These are phyloP conservation scores for Neonectria ditissima DNA, from an alignment of 2,329 filamentous ascomycete genomes.

Conservation along the genomic window DNA sequence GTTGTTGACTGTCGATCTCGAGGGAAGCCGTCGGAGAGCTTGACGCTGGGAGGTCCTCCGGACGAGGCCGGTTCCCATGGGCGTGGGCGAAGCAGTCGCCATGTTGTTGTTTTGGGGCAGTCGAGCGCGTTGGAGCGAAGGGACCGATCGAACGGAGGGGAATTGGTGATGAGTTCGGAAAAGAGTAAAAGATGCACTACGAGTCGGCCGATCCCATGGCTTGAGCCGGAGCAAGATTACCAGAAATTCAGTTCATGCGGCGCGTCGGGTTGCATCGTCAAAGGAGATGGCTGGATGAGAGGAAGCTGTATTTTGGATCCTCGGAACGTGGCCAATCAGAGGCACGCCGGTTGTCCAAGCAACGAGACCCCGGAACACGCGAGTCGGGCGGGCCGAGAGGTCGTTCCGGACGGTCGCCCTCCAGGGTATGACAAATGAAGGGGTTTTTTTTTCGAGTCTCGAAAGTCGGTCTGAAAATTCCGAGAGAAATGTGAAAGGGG, in stretches of 20 bases:
- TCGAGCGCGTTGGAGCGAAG: slow-evolving; percentile 34
- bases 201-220: slow-evolving; percentile 55
- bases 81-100: slow-evolving; percentile 68
- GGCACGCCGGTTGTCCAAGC: slow-evolving; percentile 46
- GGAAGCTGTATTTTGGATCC: slow-evolving; percentile 46
- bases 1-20: slow-evolving; percentile 59
- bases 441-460: not conserved
- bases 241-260: slow-evolving; percentile 53
- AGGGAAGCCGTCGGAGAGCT: slow-evolving; percentile 62
- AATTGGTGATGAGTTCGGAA: slow-evolving; percentile 34
- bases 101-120: slow-evolving; percentile 50
- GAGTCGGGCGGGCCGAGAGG: slow-evolving; percentile 10
- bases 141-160: slow-evolving; percentile 27
- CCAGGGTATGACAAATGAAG: not conserved
- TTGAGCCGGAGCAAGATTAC: slow-evolving; percentile 47
- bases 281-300: slow-evolving; percentile 37
- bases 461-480: not conserved
- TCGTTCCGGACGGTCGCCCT: not conserved
- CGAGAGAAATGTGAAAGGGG: not conserved
- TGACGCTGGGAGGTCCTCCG: slow-evolving; percentile 69
- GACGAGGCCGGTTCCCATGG: slow-evolving; percentile 62
- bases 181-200: slow-evolving; percentile 53
- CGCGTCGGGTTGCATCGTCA: slow-evolving; percentile 46
- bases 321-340: slow-evolving; percentile 46
- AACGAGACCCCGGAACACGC: slow-evolving; percentile 37